A percentile compares a stretch with the other conserved stretches of the same genome.
Conservation (phyloP, 2,329 filamentous ascomycete genomes). For the Fusarium anthophilum region DNA sequence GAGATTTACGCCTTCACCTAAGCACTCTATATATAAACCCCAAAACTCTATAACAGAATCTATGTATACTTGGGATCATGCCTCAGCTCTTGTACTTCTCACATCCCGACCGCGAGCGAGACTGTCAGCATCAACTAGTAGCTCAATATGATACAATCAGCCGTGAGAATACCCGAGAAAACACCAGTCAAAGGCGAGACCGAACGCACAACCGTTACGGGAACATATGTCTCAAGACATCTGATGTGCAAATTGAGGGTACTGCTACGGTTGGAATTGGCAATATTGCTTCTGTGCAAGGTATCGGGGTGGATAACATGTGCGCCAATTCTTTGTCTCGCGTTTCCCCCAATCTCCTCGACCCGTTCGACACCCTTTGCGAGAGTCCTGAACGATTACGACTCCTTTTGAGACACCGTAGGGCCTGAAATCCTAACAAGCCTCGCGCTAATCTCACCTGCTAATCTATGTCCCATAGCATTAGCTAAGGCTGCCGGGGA, state of each 20-base stretch:
- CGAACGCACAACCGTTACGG: fast-evolving
- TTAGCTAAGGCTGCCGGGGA: background rate
- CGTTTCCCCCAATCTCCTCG: background rate
- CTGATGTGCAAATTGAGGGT: fast-evolving
- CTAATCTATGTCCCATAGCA: background rate
- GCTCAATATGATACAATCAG: fast-evolving
- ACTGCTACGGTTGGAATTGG: background rate
- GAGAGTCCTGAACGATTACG: background rate
- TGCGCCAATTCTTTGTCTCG: background rate
- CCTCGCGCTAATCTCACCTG: no score
- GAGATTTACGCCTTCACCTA: fast-evolving
- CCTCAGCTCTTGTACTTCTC: fast-evolving
- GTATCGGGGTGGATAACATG: fast-evolving
- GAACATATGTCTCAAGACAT: fast-evolving
- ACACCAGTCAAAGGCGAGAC: background rate
- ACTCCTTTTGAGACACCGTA: constrained; percentile 5
- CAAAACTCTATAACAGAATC: fast-evolving
- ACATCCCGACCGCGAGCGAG: fast-evolving
- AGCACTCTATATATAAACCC: fast-evolving
- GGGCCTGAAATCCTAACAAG: fast-evolving
- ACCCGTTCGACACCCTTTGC: background rate
- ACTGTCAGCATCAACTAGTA: background rate
- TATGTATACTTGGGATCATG: background rate
- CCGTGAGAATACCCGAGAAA: fast-evolving
- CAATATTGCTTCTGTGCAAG: fast-evolving